Base-by-base conservation (phyloP, 148 eudicot genomes). In the Spergularia marina region DNA sequence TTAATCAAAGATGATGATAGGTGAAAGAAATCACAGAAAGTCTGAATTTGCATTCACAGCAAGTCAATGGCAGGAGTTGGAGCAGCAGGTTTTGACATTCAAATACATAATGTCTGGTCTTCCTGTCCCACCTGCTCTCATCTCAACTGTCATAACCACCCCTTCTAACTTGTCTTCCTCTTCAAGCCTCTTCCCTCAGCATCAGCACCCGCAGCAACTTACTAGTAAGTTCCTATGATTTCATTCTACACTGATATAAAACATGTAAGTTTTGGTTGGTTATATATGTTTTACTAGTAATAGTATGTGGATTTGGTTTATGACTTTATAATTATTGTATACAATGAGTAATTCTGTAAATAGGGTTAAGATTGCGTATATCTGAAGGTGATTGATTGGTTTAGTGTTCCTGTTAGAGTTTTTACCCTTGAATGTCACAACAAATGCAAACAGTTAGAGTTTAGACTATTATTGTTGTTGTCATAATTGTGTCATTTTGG, bases 21-120 rank as follows among this genome's bases (percentile, higher is more conserved):
- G 53, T 47, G 78, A 53, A 74, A 79, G 74, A 76, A 76, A 51
- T 25, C 25, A 13, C 44, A 73, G 14, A 16, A 30, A 21, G 6
- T 47, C 25, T 2, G 16, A 56, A 47, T 72, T 5, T 56, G 36
- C 62, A 39, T 85, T 85, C 72, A 85, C 84, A 56, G 80, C 76
- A 80, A 75, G 56, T 14, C 88, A 86, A 77, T 76, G 84, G 88
- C 49, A 78, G 71, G 88, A 86, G 39, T 73, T 86, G 16, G 83
- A 86, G 34, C 78, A 81, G 12, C 86, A 86, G 72, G 79, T 78
- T 30, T 57, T 83, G 11, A 79, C 80, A 39, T 86, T 65, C 79
- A 83, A 66, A 68, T 77, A 81, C 61, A 73, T 81, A 60, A 47
- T 81, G 53, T 79, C 83, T 49, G 88, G 88, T n/a, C 25, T 81